phyloP scores from a whole-genome alignment of 805 yeast species.

The Monosporozyma servazzii region DNA sequence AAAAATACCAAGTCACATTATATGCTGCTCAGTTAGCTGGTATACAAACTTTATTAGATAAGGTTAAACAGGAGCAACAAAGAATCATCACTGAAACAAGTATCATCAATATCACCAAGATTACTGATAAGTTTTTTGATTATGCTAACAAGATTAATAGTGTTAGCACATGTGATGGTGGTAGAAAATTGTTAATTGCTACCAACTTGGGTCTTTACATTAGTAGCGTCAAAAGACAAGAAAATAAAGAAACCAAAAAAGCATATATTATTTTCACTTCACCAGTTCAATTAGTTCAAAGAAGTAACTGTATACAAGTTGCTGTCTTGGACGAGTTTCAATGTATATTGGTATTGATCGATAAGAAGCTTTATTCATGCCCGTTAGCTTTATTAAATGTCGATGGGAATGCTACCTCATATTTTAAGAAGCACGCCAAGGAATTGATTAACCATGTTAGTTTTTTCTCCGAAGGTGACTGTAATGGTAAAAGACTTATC shows the following conservation, averaged over 20 bases:
- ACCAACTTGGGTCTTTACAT: slow-evolving; percentile 87
- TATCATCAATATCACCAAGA: slow-evolving; percentile 66
- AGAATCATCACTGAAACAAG: slow-evolving; percentile 63
- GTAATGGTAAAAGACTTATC: slow-evolving; percentile 79
- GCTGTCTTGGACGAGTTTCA: slow-evolving; percentile 90
- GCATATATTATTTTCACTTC: slow-evolving; percentile 47
- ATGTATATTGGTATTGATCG: slow-evolving; percentile 69
- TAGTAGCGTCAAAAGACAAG: slow-evolving; percentile 49
- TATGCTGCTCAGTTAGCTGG: slow-evolving; percentile 41
- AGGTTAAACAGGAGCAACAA: slow-evolving; percentile 70
- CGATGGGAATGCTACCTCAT: slow-evolving; percentile 32
- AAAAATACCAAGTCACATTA: slow-evolving; percentile 35
- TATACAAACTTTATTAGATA: slow-evolving; percentile 73
- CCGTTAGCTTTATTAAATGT: slow-evolving; percentile 54
- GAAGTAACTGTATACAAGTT: slow-evolving; percentile 73
- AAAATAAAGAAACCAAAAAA: slow-evolving; percentile 40
- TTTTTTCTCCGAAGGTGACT: slow-evolving; percentile 87
- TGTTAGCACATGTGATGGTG: slow-evolving; percentile 91
- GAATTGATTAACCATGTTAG: slow-evolving; percentile 80
- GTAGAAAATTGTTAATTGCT: slow-evolving; percentile 81
- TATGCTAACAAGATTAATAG: slow-evolving; percentile 73
- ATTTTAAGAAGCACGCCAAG: slow-evolving; percentile 52
- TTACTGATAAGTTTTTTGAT: slow-evolving; percentile 69
- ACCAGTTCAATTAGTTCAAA: slow-evolving; percentile 68
- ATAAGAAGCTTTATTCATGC: slow-evolving; percentile 71